Percentiles rank a stretch among this genome's conserved stretches.
Evolutionary conservation across 108 stramenopile genomes (phyloP).

Genomic region (Mayamaea pseudoterrestris): DNA sequence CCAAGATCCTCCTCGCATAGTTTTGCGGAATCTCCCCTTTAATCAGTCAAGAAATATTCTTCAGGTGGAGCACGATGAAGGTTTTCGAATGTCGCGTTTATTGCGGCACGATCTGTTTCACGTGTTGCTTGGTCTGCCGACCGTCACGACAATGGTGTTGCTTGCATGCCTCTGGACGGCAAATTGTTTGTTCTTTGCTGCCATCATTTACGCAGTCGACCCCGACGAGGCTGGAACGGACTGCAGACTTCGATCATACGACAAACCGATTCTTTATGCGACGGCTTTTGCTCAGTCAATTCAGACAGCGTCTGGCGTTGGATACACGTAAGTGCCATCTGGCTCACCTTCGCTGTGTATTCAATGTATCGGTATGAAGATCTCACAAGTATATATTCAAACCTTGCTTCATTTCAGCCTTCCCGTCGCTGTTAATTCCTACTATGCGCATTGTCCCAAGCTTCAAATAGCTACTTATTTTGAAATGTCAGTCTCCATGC

Average conservation of each 20-base stretch:
- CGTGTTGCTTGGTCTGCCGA: conserved; percentile 41
- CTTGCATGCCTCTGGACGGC: conserved; percentile 49
- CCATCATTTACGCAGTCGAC: conserved; percentile 41
- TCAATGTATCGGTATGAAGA: neutral
- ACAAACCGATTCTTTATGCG: conserved; percentile 23
- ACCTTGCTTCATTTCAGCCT: too few species aligned
- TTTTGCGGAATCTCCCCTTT: conserved; percentile 46
- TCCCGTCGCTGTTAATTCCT: conserved; percentile 37
- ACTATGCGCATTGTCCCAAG: conserved; percentile 54
- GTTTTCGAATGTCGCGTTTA: conserved; percentile 5
- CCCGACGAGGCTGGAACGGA: conserved; percentile 7
- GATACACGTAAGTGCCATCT: too few species aligned
- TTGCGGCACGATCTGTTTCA: conserved; percentile 71
- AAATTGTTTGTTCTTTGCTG: conserved; percentile 51
- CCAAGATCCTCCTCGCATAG: conserved; percentile 41
- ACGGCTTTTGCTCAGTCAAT: conserved; percentile 68
- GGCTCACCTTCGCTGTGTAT: conserved; percentile 4
- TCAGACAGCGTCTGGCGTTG: conserved; percentile 74
- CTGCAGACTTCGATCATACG: conserved; percentile 47
- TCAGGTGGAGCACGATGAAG: conserved; percentile 14
- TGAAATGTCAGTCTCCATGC: conserved; percentile 62
- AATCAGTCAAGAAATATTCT: conserved; percentile 41
- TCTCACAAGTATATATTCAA: neutral
- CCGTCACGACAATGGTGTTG: conserved; percentile 16
- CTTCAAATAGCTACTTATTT: conserved; percentile 53